Conservation (phyloP, 2,329 filamentous ascomycete species). For the Colletotrichum gigasporum region DNA sequence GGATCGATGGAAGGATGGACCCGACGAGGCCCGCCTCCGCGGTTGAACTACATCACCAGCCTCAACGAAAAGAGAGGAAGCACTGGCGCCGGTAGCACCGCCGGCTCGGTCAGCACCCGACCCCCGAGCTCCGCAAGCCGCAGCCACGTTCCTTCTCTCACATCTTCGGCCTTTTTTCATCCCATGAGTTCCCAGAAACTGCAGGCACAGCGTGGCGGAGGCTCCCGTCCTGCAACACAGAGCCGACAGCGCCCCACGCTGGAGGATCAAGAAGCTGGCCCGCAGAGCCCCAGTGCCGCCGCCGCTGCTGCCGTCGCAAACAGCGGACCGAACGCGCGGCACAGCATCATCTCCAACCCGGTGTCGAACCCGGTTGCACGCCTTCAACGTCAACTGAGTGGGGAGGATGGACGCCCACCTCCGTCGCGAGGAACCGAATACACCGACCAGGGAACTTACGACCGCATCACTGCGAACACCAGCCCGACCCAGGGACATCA, state of each 20-base stretch:
- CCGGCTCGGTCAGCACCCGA: conserved; percentile 43
- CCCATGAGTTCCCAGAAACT: conserved; percentile 97
- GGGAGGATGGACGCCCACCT: conserved; percentile 67
- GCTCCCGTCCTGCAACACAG: conserved; percentile 54
- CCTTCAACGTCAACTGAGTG: conserved; percentile 43
- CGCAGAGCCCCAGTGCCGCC: conserved; percentile 48
- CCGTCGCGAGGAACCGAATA: conserved; percentile 83
- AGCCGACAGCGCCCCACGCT: conserved; percentile 38
- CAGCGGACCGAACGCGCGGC: conserved; percentile 53
- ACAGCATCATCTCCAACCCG: conserved; percentile 59
- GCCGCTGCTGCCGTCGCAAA: conserved; percentile 43
- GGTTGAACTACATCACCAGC: conserved; percentile 56
- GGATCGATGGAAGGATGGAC: conserved; percentile 27
- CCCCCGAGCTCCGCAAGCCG: conserved; percentile 72
- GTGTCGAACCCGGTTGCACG: conserved; percentile 55
- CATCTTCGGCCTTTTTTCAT: conserved; percentile 91
- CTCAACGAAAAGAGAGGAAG: conserved; percentile 56
- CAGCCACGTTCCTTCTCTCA: conserved; percentile 89
- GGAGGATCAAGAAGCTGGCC: conserved; percentile 39
- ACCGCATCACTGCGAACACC: conserved; percentile 77
- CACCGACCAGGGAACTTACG: conserved; percentile 77
- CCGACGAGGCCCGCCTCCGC: conserved; percentile 62
- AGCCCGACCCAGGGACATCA: conserved; percentile 73
- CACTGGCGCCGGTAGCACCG: conserved; percentile 47
- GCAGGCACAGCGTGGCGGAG: conserved; percentile 84